Evolutionary conservation across 768 basidiomycete genomes (phyloP).

Genomic region (Hemileccinum impolitum): DNA sequence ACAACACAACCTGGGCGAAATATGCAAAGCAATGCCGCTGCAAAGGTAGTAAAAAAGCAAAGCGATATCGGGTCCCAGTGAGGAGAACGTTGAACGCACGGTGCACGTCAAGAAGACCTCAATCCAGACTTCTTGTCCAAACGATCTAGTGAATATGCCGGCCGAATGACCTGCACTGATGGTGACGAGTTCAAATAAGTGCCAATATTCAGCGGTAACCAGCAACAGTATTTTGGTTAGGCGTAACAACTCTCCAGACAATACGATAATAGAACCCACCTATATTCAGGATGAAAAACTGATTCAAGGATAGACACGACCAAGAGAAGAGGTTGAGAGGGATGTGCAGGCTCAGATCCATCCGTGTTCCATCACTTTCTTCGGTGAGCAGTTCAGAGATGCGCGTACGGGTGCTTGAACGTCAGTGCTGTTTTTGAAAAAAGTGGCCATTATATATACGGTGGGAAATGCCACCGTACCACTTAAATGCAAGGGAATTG

Average conservation of each 20-base stretch:
- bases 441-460: neutral
- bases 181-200: neutral
- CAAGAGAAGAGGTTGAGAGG: neutral
- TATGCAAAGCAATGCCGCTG: neutral
- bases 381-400: neutral
- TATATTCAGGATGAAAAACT: neutral
- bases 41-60: neutral
- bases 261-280: constrained; percentile 7
- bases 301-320: neutral
- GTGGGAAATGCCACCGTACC: constrained; percentile 10
- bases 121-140: neutral
- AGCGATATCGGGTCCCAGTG: neutral
- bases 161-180: neutral
- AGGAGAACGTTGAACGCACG: neutral
- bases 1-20: neutral
- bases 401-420: neutral
- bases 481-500: neutral
- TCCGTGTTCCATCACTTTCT: neutral
- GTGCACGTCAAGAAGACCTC: neutral
- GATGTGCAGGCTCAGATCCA: neutral
- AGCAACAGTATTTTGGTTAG: neutral
- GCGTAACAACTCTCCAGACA: neutral
- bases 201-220: neutral
- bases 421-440: neutral
- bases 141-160: neutral